Evolutionary conservation across 106 monocot genomes (phyloP), one percentile per base, ranked within the genome.

Genomic region (Vanilla planifolia): DNA sequence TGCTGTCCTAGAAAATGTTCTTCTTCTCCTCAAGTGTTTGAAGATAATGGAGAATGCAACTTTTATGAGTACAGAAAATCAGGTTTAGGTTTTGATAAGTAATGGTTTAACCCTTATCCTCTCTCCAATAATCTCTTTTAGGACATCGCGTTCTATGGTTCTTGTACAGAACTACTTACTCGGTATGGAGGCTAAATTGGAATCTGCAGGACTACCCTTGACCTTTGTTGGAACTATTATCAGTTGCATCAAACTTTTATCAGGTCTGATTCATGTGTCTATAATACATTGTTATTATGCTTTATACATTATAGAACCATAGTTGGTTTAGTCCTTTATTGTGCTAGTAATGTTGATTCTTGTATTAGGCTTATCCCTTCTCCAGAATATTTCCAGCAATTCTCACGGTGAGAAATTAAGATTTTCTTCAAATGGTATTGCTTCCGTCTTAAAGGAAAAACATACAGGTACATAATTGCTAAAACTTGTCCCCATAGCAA

Each of bases 41-140:
- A 92, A 99, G 62, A 78, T 99, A 30, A 80, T 99, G 92, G 98
- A 99, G 68, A 99, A 99, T 75, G 98, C 92, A 14, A 92, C 88
- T 62, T 99, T 92, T 75, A 44, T 92, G 71, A 99, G 98, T 64
- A 88, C 79, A 62, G 80, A 88, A 62, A 99, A 99, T 69, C 92
- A 99, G 98, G 98, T 84, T 76, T 48, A 27, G 20, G 6, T 4
- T 16, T 53, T 53, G 32, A 29, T 1, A 53, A 51, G 8, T 51
- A 30, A 17, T 4, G 8, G 3, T 15, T 51, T 22, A 28, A 16
- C 3, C n/a, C n/a, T 26, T 28, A 7, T 59, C 48, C 37, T 64
- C 40, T 60, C 52, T 40, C 13, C 16, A 27, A 61, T n/a, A n/a
- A 33, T 61, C 17, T 60, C 28, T 52, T 6, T 43, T 22, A 11